A percentile compares a stretch with the other conserved stretches of the same genome.
Conservation (phyloP, 106 monocot genomes). For the Allium fistulosum region DNA sequence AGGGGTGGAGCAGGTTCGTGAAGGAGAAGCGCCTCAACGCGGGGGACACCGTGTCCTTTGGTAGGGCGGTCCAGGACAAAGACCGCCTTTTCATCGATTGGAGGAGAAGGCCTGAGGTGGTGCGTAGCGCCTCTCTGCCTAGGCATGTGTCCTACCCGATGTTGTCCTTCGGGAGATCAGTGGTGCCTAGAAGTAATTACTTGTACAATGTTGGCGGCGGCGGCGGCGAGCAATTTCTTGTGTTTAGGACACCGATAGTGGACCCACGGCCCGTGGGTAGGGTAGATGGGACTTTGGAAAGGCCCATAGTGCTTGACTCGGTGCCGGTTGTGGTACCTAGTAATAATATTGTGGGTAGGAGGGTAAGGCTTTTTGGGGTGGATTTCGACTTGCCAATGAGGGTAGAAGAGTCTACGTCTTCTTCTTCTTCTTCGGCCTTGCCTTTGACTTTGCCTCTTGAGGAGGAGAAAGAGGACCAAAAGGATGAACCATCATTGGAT, state of each 20-base stretch:
- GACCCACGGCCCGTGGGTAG: not conserved
- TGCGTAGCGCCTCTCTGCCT: constrained; percentile 5
- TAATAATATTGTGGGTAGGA: not conserved
- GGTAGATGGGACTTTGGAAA: not conserved
- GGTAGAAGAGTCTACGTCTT: not conserved
- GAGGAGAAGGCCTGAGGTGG: constrained; percentile 27
- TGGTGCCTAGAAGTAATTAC: constrained; percentile 1
- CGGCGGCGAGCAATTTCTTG: not conserved
- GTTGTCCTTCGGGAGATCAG: constrained; percentile 5
- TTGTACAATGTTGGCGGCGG: not conserved
- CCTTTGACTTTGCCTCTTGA: not conserved
- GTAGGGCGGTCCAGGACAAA: not conserved
- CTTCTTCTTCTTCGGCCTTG: not conserved
- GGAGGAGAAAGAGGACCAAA: not conserved
- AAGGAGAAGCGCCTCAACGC: constrained; percentile 91
- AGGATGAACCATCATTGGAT: constrained; percentile 5
- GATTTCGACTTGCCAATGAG: constrained; percentile 4
- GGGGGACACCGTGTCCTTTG: constrained; percentile 83
- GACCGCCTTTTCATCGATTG: constrained; percentile 4
- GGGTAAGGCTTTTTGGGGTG: constrained; percentile 19
- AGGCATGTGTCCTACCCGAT: not conserved
- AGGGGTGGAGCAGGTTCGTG: constrained; percentile 94
- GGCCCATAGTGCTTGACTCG: constrained; percentile 4
- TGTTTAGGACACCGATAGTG: not conserved
- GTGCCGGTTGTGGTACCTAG: constrained; percentile 1